Evolutionary conservation across 768 basidiomycete species (phyloP), one percentile per base, ranked within the genome.

Genomic region (Boletus sp.): DNA sequence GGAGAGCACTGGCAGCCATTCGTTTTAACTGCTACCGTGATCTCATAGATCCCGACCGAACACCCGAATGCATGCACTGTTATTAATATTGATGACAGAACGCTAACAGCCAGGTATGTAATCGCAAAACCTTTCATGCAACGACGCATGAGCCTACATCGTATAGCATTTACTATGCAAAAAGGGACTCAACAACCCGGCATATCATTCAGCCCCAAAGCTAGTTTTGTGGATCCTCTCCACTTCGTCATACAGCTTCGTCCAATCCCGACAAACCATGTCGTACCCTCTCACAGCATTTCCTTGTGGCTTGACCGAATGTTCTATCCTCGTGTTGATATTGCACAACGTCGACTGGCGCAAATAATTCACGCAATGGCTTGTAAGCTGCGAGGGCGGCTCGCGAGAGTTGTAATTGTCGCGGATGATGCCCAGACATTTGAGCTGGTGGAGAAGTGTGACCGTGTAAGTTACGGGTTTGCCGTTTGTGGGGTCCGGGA

Each of bases 271-370:
- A 49, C 60, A 62, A 6, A 56, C 50, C 15, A 41, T 14, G 14
- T 61, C 60, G 4, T 57, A 62, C 37, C 54, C 60, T 24, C 59
- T 62, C 30, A 48, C 54, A 3, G 49, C 45, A 3, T 52, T 52
- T 24, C 54, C 60, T 42, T 35, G 44, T 7, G 60, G 55, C 39
- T 39, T 51, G 9, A 62, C 54, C 4, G 54, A 62, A 33, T 62
- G 54, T 17, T 61, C 60, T 15, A 61, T 49, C 17, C 60, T 30
- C 8, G 29, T 62, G 42, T 61, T 61, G 17, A 62, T 24, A 10
- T 57, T 57, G 50, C 54, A 62, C 46, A 61, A 12, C 9, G 53
- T 55, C 4, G 59, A 61, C 49, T 61, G 57, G 9, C 54, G 57
- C 32, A 58, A 35, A 7, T 58, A 58, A 29, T 58, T 56, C 49